phyloP scores from a whole-genome alignment of 1,139 yeast species.

The Lodderomyces beijingensis region DNA sequence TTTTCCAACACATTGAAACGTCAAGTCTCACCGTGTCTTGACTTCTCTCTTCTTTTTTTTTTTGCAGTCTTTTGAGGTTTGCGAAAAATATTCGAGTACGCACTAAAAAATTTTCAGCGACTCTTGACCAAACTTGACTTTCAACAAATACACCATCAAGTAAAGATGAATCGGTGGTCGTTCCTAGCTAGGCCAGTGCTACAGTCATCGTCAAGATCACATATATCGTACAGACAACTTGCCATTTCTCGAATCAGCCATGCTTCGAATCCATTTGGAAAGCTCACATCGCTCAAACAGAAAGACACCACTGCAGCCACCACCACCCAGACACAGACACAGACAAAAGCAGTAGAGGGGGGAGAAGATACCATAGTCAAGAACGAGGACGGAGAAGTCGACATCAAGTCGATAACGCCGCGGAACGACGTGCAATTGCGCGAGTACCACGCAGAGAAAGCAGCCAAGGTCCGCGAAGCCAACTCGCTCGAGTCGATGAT shows the following conservation, averaged over 20 bases:
- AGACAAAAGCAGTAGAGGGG: conserved; percentile 2
- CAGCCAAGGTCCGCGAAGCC: conserved; percentile 25
- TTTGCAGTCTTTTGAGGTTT: too few relatives aligned
- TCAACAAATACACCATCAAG: too few relatives aligned
- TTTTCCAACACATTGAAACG: too few relatives aligned
- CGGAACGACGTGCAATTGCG: conserved; percentile 33
- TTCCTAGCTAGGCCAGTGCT: conserved; percentile 8
- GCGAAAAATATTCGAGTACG: too few relatives aligned
- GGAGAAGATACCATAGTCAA: conserved; percentile 12
- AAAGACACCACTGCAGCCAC: neutral
- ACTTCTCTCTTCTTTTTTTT: too few relatives aligned
- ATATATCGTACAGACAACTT: conserved; percentile 1
- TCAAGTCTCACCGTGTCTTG: too few relatives aligned
- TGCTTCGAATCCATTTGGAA: conserved; percentile 6
- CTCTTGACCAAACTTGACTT: too few relatives aligned
- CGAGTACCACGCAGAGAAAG: conserved; percentile 25
- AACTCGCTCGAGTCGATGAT: conserved; percentile 36
- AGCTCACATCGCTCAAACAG: conserved; percentile 5
- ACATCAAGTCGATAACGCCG: conserved; percentile 17
- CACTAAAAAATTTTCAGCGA: too few relatives aligned
- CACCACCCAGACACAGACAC: too few relatives aligned
- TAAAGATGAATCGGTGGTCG: conserved; percentile 10
- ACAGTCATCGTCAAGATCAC: conserved; percentile 2
- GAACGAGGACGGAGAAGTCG: conserved; percentile 8
- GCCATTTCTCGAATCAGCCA: neutral